Base-by-base conservation (phyloP, 192 early-diverging fungal genomes). In the Chytriomyces sp. region DNA sequence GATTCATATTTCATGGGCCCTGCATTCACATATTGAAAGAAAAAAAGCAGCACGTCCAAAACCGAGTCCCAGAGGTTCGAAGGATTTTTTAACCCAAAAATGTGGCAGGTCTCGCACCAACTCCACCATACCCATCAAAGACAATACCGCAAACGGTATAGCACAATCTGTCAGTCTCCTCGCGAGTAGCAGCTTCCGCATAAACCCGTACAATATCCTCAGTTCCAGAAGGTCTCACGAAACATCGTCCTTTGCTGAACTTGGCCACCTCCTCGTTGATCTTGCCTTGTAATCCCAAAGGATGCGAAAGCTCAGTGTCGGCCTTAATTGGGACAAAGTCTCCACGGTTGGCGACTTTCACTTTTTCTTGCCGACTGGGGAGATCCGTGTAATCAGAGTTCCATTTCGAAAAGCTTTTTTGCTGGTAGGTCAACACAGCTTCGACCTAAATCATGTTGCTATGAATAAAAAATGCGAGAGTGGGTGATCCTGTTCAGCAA, bases 171-270 rank as follows among this genome's bases (percentile, higher is more conserved):
- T 98, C 97, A 60, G 93, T 94, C 73, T 98, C 92, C 9, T 92
- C 84, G 59, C 92, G 90, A 1, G 97, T 96, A 48, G 93, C 94
- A 23, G 98, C 98, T 84, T 99, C 98, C 46, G 98, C 97, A 79
- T 99, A 99, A 13, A 99, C 96, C 63, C 98, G 93, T 20, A 99
- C 98, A 10, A 96, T 94, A 79, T 99, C 98, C 82, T 99, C 98
- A 28, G 98, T 99, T 45, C 98, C 98, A 11, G 96, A 97, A 20
- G 98, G 96, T 69, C 92, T 89, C 43, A 98, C 97, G 90, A 99
- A 99, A 5, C 95, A 94, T 61, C 98, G 89, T 49, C 97, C 97
- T 49, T 90, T 85, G 60, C 84, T 86, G 82, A 91, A 95, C 85
- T 97, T 95, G 49, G 87, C 86, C 0, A 97, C 94, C 72, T 94